Conservation (phyloP, 768 basidiomycete species). For the Polyporus arcularius region DNA sequence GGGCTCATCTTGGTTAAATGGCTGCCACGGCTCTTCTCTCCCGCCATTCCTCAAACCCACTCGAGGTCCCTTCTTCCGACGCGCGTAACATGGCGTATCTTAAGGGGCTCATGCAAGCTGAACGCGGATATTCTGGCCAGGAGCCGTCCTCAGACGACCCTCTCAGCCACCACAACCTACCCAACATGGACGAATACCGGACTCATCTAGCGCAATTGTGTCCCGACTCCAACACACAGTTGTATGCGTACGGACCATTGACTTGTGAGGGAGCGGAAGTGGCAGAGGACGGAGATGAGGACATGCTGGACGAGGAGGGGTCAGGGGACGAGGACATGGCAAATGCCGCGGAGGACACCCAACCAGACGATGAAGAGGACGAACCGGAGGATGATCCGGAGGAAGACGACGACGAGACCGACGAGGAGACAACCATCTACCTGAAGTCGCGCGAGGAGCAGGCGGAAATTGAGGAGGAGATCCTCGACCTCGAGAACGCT, state of each 20-base stretch:
- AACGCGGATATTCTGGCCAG: slow-evolving; percentile 31
- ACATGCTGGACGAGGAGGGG: slow-evolving; percentile 28
- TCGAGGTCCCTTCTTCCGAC: slow-evolving; percentile 68
- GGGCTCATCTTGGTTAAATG: slow-evolving; percentile 30
- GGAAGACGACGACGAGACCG: slow-evolving; percentile 43
- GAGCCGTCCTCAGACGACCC: slow-evolving; percentile 55
- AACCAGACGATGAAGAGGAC: slow-evolving; percentile 28
- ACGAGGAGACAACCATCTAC: slow-evolving; percentile 63
- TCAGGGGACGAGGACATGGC: slow-evolving; percentile 52
- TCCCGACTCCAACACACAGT: slow-evolving; percentile 23
- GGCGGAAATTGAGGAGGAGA: slow-evolving; percentile 75
- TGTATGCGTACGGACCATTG: slow-evolving; percentile 9
- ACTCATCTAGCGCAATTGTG: slow-evolving; percentile 50
- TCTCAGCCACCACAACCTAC: slow-evolving; percentile 36
- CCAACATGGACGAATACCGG: slow-evolving; percentile 49
- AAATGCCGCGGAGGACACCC: slow-evolving; percentile 36
- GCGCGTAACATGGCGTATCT: slow-evolving; percentile 48
- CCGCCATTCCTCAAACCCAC: slow-evolving; percentile 74
- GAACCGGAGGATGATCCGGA: slow-evolving; percentile 35
- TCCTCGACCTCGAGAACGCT: slow-evolving; percentile 62
- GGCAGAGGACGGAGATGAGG: slow-evolving; percentile 21
- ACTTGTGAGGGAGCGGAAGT: neutral
- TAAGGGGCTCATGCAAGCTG: slow-evolving; percentile 38
- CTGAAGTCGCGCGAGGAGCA: slow-evolving; percentile 67
- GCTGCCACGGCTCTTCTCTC: slow-evolving; percentile 48